These are phyloP conservation scores for Leishmania braziliensis DNA, from an alignment of 208 protist species.

Conservation along the genomic window DNA sequence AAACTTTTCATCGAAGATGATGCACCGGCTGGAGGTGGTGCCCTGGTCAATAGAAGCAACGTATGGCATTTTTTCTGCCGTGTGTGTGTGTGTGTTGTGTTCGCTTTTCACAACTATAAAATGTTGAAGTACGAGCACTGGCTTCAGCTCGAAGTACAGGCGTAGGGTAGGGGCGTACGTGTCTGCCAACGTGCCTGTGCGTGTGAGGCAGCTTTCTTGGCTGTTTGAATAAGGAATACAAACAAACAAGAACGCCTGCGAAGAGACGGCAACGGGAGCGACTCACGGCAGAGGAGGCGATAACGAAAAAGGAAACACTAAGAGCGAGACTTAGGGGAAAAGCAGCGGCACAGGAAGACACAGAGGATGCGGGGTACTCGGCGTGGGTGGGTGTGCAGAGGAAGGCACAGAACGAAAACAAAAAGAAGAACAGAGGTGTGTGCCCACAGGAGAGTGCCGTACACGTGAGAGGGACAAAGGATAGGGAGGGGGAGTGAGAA, in stretches of 20 bases:
- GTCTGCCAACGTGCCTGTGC: not conserved
- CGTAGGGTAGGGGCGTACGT: not conserved
- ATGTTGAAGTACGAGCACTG: not conserved
- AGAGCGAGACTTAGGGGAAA: conserved; percentile 15
- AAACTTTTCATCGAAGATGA: conserved; percentile 90
- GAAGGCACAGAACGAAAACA: not conserved
- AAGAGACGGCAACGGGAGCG: not conserved
- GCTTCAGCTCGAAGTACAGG: not conserved
- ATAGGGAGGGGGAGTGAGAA: not conserved
- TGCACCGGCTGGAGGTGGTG: conserved; percentile 94
- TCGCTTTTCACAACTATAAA: not conserved
- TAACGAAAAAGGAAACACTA: not conserved
- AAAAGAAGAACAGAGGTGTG: not conserved
- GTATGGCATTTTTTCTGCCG: conserved; percentile 56
- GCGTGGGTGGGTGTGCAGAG: not conserved
- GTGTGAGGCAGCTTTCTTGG: not conserved
- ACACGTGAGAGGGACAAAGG: not conserved
- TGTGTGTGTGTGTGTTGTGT: not conserved
- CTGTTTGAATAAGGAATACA: conserved; percentile 9
- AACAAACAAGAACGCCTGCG: too few relatives aligned
- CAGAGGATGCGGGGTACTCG: not conserved
- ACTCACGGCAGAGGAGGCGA: conserved; percentile 1
- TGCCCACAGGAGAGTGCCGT: not conserved
- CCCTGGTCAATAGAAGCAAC: conserved; percentile 95
- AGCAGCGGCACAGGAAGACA: not conserved